Evolutionary conservation across 2,329 filamentous ascomycete species (phyloP), one percentile per base, ranked within the genome.

Genomic region (Curvularia sp.): DNA sequence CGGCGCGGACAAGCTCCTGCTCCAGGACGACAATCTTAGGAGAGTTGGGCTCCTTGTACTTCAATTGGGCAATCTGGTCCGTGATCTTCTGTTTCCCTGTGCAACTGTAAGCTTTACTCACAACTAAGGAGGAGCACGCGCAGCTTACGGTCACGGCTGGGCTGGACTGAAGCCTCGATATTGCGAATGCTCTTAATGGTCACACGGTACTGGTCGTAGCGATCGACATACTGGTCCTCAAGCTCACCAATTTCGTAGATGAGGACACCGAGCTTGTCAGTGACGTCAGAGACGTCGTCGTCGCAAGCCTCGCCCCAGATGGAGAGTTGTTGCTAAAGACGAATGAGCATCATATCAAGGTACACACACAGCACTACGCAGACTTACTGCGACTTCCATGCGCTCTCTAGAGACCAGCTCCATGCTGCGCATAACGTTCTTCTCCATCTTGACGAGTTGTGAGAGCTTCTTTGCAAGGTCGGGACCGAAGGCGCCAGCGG

Each of bases 121-220:
- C 15, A 18, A 18, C 9, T 19, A n/a, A 38, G 18, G 2, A 12
- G n/a, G 19, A 15, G 25, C 3, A 5, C 30, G 27, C 7, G 3
- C n/a, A 32, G 80, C 90, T 81, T 83, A 95, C 95, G 91, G 81
- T 99, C 95, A 81, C 95, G 87, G 83, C 93, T 97, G 55, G 95
- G 95, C 81, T 99, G 95, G 49, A 99, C 95, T 21, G 94, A 98
- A 59, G 94, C 93, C 80, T 99, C 95, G 66, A 99, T 99, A 81
- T 99, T 99, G 73, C 95, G 91, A 74, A 99, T 97, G 78, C 93
- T 96, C 89, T 99, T 99, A 82, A 99, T 96, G 53, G 95, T 99
- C 57, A 99, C 91, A 75, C 95, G 92, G 83, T 98, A 99, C 81
- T 99, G 95, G 79, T 99, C 95, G 80, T 99, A 99, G 74, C 93